A percentile compares a stretch with the other conserved stretches of the same genome.
Evolutionary conservation across 192 early-diverging fungal species (phyloP).

Genomic region (Lobosporangium transversale): DNA sequence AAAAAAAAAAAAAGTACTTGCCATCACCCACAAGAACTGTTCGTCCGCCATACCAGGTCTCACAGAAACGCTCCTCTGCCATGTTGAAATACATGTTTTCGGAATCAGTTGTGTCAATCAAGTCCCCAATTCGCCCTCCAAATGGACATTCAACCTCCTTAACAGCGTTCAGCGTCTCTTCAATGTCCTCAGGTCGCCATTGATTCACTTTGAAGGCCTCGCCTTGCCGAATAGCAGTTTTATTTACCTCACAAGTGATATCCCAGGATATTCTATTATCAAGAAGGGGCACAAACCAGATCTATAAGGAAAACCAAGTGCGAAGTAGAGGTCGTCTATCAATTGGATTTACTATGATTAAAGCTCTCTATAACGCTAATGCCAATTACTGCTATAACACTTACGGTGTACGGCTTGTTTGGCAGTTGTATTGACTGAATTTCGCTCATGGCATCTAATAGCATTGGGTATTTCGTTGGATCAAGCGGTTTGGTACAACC

Average conservation of each 20-base stretch:
- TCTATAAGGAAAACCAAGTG: constrained; percentile 8
- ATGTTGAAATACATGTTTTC: constrained; percentile 45
- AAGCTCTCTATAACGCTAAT: too few species aligned
- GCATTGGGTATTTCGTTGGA: constrained; percentile 30
- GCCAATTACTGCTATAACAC: too few species aligned
- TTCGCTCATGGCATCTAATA: constrained; percentile 47
- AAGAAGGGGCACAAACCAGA: constrained; percentile 45
- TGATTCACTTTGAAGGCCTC: constrained; percentile 33
- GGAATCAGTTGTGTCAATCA: constrained; percentile 23
- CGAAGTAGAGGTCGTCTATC: too few species aligned
- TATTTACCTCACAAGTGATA: constrained; percentile 27
- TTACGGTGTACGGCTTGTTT: constrained; percentile 37
- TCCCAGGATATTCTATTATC: constrained; percentile 50
- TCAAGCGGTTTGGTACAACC: constrained; percentile 48
- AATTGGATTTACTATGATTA: too few species aligned
- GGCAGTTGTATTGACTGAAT: constrained; percentile 46
- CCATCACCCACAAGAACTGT: constrained; percentile 47
- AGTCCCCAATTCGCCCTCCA: constrained; percentile 35
- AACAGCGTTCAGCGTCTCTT: constrained; percentile 26
- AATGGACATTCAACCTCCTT: constrained; percentile 36
- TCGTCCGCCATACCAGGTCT: constrained; percentile 47
- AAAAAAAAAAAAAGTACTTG: constrained; percentile 9
- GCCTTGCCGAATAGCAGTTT: constrained; percentile 39
- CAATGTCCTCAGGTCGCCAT: constrained; percentile 37
- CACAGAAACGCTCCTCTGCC: constrained; percentile 43